Evolutionary conservation across 371 early-diverging fungal genomes (phyloP).

Genomic region (Cokeromyces recurvatus): DNA sequence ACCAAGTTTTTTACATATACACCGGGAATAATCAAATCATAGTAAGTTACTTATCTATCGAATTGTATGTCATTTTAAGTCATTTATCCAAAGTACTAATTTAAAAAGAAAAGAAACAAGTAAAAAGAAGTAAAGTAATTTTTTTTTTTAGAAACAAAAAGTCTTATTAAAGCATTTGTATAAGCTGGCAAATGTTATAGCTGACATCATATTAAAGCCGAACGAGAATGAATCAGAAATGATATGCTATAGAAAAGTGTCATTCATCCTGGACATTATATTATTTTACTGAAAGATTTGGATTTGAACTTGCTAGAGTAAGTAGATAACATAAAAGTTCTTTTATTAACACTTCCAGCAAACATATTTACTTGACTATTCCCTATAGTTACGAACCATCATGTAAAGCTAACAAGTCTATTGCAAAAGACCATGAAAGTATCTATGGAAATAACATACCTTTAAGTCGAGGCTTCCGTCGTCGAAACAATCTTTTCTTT

Average conservation of each 20-base stretch:
- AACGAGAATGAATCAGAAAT: too few species aligned
- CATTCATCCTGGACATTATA: slow-evolving; percentile 11
- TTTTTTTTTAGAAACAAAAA: too few species aligned
- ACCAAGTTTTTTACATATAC: too few species aligned
- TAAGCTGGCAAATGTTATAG: too few species aligned
- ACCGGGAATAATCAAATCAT: too few species aligned
- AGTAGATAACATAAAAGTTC: slow-evolving; percentile 14
- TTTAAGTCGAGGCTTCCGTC: slow-evolving; percentile 15
- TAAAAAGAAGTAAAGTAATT: too few species aligned
- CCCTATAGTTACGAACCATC: slow-evolving; percentile 14
- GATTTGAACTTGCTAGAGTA: slow-evolving; percentile 15
- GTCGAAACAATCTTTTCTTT: slow-evolving; percentile 14
- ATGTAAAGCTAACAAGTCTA: slow-evolving; percentile 15
- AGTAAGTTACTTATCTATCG: too few species aligned
- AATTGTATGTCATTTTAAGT: too few species aligned
- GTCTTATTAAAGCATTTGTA: too few species aligned
- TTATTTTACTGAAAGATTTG: slow-evolving; percentile 13
- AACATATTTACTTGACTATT: slow-evolving; percentile 14
- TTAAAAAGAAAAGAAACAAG: too few species aligned
- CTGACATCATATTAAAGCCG: slow-evolving; percentile 4
- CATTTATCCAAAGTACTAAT: too few species aligned
- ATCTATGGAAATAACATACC: slow-evolving; percentile 15
- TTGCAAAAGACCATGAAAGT: slow-evolving; percentile 15
- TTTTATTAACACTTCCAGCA: slow-evolving; percentile 12
- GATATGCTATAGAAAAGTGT: slow-evolving; percentile 12